Evolutionary conservation across 1,284 basidiomycete species (phyloP).

Genomic region (Schizophyllum commune): DNA sequence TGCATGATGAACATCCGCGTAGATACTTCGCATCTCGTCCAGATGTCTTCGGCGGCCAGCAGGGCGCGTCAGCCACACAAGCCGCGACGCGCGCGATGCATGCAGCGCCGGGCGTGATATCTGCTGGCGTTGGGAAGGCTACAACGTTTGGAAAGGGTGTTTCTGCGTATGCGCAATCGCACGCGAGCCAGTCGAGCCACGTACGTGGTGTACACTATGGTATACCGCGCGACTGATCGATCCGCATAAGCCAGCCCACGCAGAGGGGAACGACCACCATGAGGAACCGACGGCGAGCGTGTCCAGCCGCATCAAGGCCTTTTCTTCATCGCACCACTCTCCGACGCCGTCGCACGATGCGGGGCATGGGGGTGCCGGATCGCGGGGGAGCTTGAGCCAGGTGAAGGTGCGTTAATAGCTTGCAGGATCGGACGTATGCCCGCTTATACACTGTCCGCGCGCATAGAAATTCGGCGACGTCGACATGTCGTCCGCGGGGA

Average conservation of each 20-base stretch:
- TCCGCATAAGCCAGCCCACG: not conserved
- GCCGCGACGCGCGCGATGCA: constrained; percentile 39
- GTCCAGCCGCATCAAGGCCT: constrained; percentile 6
- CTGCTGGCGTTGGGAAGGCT: constrained; percentile 33
- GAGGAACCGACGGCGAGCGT: constrained; percentile 8
- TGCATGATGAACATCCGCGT: not conserved
- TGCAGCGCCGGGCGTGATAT: constrained; percentile 32
- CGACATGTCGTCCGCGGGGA: constrained; percentile 45
- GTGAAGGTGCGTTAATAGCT: constrained; percentile 4
- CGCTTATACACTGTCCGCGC: not conserved
- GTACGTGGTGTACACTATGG: not conserved
- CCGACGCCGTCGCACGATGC: not conserved
- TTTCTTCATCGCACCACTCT: constrained; percentile 2
- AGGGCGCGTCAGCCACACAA: constrained; percentile 38
- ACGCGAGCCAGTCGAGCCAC: constrained; percentile 1
- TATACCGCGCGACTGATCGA: not conserved
- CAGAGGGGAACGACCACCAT: constrained; percentile 31
- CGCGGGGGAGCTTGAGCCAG: constrained; percentile 5
- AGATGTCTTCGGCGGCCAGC: constrained; percentile 36
- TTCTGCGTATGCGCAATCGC: constrained; percentile 15
- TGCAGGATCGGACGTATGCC: not conserved
- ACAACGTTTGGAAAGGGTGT: constrained; percentile 23
- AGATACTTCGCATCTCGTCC: constrained; percentile 76
- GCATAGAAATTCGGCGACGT: constrained; percentile 51
- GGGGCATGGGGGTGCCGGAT: not conserved